Percentiles rank a stretch among this genome's conserved stretches.
These are phyloP conservation scores for Thelephora terrestris DNA, from an alignment of 1,284 basidiomycete species.

Conservation along the genomic window DNA sequence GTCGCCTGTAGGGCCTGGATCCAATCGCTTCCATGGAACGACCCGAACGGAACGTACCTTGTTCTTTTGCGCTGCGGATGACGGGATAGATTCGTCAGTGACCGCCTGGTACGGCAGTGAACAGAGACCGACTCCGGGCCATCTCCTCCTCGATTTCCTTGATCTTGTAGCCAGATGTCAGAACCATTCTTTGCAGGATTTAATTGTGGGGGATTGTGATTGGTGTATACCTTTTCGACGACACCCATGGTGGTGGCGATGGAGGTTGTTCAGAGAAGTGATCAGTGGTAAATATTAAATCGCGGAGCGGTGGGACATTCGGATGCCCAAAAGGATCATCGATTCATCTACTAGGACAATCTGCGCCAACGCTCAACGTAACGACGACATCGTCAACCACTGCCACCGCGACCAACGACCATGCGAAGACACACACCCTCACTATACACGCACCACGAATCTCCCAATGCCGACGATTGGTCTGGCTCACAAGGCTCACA, in stretches of 20 bases:
- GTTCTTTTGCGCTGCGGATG: slow-evolving; percentile 74
- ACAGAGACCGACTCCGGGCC: slow-evolving; percentile 70
- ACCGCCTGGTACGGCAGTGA: slow-evolving; percentile 1
- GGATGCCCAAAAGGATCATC: no score
- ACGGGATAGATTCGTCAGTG: slow-evolving; percentile 9
- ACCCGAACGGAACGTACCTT: slow-evolving; percentile 37
- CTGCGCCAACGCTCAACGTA: no score
- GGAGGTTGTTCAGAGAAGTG: no score
- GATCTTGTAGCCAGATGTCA: slow-evolving; percentile 40
- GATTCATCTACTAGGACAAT: no score
- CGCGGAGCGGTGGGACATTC: no score
- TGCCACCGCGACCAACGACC: slow-evolving; percentile 5
- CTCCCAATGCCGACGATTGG: slow-evolving; percentile 27
- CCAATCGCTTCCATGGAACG: not conserved
- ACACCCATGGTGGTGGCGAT: slow-evolving; percentile 60
- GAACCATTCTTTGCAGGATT: slow-evolving; percentile 5
- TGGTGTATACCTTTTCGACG: slow-evolving; percentile 64
- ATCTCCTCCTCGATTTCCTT: slow-evolving; percentile 97
- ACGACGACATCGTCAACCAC: not conserved
- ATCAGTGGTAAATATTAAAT: no score
- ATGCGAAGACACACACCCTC: slow-evolving; percentile 50
- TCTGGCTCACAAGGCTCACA: slow-evolving; percentile 15
- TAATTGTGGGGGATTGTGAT: no score
- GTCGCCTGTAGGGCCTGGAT: not conserved
- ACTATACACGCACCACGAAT: slow-evolving; percentile 55